Evolutionary conservation across 78 protist species (phyloP).

Genomic region (Dictyostelium discoideum): DNA sequence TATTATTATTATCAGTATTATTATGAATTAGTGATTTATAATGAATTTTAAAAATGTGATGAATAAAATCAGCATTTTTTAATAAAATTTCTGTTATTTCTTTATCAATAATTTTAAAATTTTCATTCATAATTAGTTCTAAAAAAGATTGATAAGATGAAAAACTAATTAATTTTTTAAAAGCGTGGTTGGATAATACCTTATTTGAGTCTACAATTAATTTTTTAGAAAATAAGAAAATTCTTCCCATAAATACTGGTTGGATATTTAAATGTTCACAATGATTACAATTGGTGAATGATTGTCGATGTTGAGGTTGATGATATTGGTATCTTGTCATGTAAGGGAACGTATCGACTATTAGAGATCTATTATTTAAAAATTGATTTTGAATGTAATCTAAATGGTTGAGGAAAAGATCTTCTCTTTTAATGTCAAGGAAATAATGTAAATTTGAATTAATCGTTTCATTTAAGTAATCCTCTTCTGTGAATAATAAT

Average conservation of each 20-base stretch:
- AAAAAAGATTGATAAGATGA: background rate
- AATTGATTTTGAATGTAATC: background rate
- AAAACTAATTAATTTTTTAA: background rate
- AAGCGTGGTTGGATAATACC: background rate
- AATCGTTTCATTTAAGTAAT: background rate
- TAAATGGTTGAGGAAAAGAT: background rate
- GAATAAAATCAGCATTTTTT: background rate
- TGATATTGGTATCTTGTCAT: background rate
- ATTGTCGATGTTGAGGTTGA: background rate
- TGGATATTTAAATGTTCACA: background rate
- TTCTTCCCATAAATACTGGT: background rate
- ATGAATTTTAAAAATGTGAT: background rate
- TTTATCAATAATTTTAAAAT: background rate
- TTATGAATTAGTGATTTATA: too few species aligned
- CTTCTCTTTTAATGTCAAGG: background rate
- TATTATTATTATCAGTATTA: too few species aligned
- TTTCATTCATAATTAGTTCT: background rate
- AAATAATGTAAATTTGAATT: background rate
- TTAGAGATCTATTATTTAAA: background rate
- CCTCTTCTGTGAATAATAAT: background rate
- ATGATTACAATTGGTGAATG: background rate
- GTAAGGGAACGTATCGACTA: background rate
- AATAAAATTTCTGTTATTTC: background rate
- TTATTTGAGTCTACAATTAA: background rate
- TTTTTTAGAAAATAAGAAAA: background rate